Conservation (phyloP, 2,329 filamentous ascomycete species). For the Diaporthe velutina region DNA sequence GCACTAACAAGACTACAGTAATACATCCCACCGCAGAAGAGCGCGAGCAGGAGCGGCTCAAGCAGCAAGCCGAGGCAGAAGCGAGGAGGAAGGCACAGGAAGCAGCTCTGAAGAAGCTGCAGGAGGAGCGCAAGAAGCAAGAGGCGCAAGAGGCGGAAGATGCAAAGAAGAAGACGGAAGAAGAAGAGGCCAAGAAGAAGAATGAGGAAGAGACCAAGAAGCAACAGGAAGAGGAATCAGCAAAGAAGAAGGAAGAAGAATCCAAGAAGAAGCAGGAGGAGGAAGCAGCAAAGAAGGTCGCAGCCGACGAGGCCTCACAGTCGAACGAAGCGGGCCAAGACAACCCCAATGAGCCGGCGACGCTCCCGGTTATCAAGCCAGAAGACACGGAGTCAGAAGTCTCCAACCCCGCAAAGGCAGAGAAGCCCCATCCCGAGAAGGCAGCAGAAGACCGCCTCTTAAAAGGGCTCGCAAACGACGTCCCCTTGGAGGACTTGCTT, state of each 20-base stretch:
- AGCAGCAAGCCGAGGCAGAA: conserved; percentile 22
- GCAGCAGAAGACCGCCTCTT: too few species aligned
- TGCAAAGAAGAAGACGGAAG: not conserved
- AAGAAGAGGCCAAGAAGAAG: not conserved
- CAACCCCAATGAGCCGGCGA: not conserved
- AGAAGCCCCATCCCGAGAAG: not conserved
- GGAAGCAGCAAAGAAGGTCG: conserved; percentile 4
- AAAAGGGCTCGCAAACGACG: not conserved
- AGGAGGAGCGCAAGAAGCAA: conserved; percentile 33
- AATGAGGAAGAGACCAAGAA: conserved; percentile 7
- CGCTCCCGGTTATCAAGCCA: not conserved
- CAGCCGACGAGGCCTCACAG: not conserved
- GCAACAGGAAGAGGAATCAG: conserved; percentile 4
- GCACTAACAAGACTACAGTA: conserved; percentile 24
- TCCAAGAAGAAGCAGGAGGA: not conserved
- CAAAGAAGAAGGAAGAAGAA: not conserved
- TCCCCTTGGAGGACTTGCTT: not conserved
- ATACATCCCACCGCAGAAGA: conserved; percentile 37
- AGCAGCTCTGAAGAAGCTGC: conserved; percentile 19
- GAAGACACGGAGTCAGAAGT: not conserved
- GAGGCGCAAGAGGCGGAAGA: not conserved
- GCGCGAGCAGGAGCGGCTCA: not conserved
- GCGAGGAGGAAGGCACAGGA: conserved; percentile 25
- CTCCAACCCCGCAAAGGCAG: not conserved
- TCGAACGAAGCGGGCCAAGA: not conserved